These are phyloP conservation scores for Coccomyxa subellipsoidea DNA, from an alignment of 163 green algal genomes.

Conservation along the genomic window DNA sequence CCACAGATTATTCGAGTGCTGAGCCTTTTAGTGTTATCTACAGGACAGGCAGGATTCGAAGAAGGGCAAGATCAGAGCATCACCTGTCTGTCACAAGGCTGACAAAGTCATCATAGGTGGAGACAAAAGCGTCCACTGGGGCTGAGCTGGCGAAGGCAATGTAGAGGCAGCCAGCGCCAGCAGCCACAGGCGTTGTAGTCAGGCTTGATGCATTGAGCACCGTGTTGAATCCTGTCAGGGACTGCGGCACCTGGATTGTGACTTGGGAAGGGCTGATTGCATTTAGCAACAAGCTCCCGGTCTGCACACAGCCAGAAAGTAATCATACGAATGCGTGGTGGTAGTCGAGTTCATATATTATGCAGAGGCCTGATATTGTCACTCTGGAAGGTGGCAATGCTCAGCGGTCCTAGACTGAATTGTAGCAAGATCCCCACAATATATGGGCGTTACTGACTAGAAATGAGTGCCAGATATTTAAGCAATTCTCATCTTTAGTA, in stretches of 20 bases:
- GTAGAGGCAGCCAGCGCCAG: not conserved
- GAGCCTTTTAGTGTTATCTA: no score
- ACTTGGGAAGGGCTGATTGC: not conserved
- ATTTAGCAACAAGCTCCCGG: slow-evolving; percentile 1
- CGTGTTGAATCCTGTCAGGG: not conserved
- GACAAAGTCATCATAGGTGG: slow-evolving; percentile 9
- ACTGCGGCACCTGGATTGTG: not conserved
- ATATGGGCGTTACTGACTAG: not conserved
- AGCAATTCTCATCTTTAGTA: no score
- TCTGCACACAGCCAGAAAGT: not conserved
- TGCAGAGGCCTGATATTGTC: not conserved
- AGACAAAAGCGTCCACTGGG: slow-evolving; percentile 4
- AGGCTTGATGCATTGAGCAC: slow-evolving; percentile 5
- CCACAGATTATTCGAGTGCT: no score
- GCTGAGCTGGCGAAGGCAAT: not conserved
- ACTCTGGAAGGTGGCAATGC: not conserved
- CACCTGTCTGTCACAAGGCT: slow-evolving; percentile 7
- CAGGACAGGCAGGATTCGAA: not conserved
- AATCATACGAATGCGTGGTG: not conserved
- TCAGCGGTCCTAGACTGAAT: not conserved
- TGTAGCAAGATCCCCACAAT: not conserved
- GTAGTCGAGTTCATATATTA: not conserved
- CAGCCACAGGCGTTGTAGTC: slow-evolving; percentile 1
- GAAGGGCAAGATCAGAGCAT: no score
- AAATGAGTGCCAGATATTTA: no score